Evolutionary conservation across 2,329 filamentous ascomycete genomes (phyloP).

Genomic region (Colletotrichum sansevieriae): DNA sequence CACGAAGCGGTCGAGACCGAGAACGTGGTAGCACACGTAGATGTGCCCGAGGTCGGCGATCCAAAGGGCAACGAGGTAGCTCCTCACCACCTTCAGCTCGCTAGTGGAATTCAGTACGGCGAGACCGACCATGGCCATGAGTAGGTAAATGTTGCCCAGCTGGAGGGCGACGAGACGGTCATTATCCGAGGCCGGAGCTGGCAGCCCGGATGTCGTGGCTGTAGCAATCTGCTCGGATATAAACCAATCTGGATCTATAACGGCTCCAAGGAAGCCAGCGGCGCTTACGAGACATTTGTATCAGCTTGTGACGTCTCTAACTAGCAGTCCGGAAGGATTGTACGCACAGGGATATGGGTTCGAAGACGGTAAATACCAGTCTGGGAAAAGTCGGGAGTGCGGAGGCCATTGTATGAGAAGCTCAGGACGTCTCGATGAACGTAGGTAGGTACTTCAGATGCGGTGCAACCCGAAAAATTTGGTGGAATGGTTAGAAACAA

Average conservation of each 20-base stretch:
- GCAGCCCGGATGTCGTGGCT: constrained; percentile 42
- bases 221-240: constrained; percentile 70
- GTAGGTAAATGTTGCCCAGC: constrained; percentile 77
- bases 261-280: constrained; percentile 68
- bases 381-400: constrained; percentile 74
- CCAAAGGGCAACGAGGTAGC: constrained; percentile 75
- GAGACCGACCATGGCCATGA: constrained; percentile 74
- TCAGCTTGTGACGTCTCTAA: constrained; percentile 23
- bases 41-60: constrained; percentile 78
- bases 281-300: constrained; percentile 58
- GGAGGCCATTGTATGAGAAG: constrained; percentile 63
- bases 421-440: neutral
- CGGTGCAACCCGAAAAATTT: neutral
- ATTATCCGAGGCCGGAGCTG: constrained; percentile 56
- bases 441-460: neutral
- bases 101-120: constrained; percentile 73
- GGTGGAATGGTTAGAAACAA: neutral
- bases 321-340: constrained; percentile 17
- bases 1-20: constrained; percentile 68
- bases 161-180: constrained; percentile 73
- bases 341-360: constrained; percentile 76
- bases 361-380: constrained; percentile 75
- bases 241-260: constrained; percentile 72
- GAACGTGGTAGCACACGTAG: constrained; percentile 66
- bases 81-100: constrained; percentile 74